Percentiles rank a stretch among this genome's conserved stretches.
These are phyloP conservation scores for Echites panduratus DNA, from an alignment of 257 asterid genomes.

Conservation along the genomic window DNA sequence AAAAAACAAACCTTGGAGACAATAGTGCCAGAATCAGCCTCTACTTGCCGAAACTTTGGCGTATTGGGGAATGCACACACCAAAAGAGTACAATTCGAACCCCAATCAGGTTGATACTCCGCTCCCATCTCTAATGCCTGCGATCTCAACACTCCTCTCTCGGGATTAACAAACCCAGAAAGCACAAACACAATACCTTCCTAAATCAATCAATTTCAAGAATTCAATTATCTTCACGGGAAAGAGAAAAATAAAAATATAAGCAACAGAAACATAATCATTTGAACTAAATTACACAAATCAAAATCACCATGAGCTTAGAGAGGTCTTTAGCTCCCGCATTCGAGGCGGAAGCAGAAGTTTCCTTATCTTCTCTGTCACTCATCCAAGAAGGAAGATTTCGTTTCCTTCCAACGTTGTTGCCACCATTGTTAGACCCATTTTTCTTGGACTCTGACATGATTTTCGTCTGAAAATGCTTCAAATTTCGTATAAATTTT, in stretches of 20 bases:
- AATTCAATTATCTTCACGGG: neutral
- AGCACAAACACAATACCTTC: slow-evolving; percentile 81
- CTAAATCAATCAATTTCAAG: slow-evolving; percentile 29
- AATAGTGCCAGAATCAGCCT: slow-evolving; percentile 77
- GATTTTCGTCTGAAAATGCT: neutral
- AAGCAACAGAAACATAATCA: neutral
- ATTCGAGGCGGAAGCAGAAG: slow-evolving; percentile 24
- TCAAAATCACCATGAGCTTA: slow-evolving; percentile 48
- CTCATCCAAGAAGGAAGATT: slow-evolving; percentile 93
- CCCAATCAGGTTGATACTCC: slow-evolving; percentile 88
- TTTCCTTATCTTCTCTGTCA: slow-evolving; percentile 39
- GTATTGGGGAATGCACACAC: slow-evolving; percentile 82
- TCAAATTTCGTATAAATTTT: neutral
- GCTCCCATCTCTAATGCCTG: slow-evolving; percentile 96
- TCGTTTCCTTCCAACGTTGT: slow-evolving; percentile 37
- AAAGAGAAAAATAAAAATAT: no score
- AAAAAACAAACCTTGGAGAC: slow-evolving; percentile 63
- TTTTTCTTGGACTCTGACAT: neutral
- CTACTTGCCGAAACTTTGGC: slow-evolving; percentile 88
- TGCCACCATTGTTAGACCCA: neutral
- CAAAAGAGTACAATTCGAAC: slow-evolving; percentile 66
- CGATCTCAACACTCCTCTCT: slow-evolving; percentile 68
- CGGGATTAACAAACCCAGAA: slow-evolving; percentile 96
- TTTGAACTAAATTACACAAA: neutral
- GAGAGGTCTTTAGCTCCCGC: slow-evolving; percentile 41